Percentiles rank a stretch among this genome's conserved stretches.
Evolutionary conservation across 2,329 filamentous ascomycete species (phyloP).

Genomic region (Diaporthe capsici): DNA sequence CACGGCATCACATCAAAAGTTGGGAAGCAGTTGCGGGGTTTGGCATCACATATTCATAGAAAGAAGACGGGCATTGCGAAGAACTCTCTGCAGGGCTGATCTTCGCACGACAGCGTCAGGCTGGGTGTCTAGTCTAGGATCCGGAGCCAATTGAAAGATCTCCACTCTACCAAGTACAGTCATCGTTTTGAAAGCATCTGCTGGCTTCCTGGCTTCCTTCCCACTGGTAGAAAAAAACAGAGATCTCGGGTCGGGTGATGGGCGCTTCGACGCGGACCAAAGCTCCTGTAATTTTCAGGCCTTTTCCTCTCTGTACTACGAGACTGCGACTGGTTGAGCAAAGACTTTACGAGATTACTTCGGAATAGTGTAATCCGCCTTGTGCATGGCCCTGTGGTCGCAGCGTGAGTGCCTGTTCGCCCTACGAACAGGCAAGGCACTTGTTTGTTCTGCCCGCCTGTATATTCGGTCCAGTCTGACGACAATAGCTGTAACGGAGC

Average conservation of each 20-base stretch:
- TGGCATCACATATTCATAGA: constrained; percentile 38
- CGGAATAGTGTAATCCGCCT: too few species aligned
- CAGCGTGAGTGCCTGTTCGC: neutral
- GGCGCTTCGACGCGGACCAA: neutral
- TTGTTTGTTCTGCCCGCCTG: too few species aligned
- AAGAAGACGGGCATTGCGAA: neutral
- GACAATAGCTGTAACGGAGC: too few species aligned
- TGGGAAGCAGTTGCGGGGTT: constrained; percentile 39
- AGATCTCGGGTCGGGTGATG: neutral
- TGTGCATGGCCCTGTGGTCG: neutral
- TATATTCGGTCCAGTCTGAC: neutral
- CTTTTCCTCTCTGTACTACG: too few species aligned
- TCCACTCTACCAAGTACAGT: constrained; percentile 15
- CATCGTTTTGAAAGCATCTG: neutral
- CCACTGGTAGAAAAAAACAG: neutral
- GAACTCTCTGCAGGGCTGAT: constrained; percentile 2
- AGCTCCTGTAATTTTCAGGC: too few species aligned
- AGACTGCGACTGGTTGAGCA: neutral
- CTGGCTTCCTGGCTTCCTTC: neutral
- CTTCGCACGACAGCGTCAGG: constrained; percentile 8
- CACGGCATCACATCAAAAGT: constrained; percentile 42
- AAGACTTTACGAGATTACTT: too few species aligned
- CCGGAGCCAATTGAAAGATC: constrained; percentile 27
- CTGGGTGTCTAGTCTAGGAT: constrained; percentile 19
- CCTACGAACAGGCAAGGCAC: neutral